Evolutionary conservation across 768 basidiomycete genomes (phyloP), one percentile per base, ranked within the genome.

Genomic region (Suillus paluster): DNA sequence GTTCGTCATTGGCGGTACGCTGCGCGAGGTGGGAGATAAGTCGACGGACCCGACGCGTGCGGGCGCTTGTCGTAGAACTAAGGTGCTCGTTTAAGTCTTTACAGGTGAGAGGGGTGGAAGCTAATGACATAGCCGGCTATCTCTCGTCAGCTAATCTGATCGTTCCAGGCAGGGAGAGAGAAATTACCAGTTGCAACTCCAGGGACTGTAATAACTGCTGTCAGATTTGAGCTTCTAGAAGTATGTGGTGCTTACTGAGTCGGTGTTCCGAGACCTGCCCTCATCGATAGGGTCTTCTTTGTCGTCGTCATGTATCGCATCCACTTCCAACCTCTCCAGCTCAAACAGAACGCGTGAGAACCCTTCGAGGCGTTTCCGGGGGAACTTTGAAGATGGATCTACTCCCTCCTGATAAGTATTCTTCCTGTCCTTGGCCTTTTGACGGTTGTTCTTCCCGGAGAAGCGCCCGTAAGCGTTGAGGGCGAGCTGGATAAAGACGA

Each of bases 401-500:
- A 30, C 30, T 30, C 30, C 6, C 30, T 30, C 30, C 30, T 6
- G 30, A 6, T 3, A 30, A 3, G 21, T 3, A 10, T 17, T 17
- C 4, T 25, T 36, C 50, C 6, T 34, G 14, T 54, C 14, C 21
- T 15, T 15, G 21, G 8, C 34, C 34, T 17, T 17, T 23, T 15
- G 53, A 23, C 21, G 2, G 4, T 23, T 36, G 7, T 25, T 23
- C 1, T 38, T 36, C 53, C 25, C 23, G 23, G 23, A 11, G 44
- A 21, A 54, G 36, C 23, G 17, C 36, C 53, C 15, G 36, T 25
- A 54, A 17, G 15, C 15, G 34, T 54, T 53, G n/a, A 53, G 52
- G 19, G 30, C 49, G 30, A 50, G 49, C 30, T 50, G 49, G 30
- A 50, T 33, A 50, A 33, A 50, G 11, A 50, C 49, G 30, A 50